These are phyloP conservation scores for Canna indica DNA, from an alignment of 176 grass and related monocot genomes.

Conservation along the genomic window DNA sequence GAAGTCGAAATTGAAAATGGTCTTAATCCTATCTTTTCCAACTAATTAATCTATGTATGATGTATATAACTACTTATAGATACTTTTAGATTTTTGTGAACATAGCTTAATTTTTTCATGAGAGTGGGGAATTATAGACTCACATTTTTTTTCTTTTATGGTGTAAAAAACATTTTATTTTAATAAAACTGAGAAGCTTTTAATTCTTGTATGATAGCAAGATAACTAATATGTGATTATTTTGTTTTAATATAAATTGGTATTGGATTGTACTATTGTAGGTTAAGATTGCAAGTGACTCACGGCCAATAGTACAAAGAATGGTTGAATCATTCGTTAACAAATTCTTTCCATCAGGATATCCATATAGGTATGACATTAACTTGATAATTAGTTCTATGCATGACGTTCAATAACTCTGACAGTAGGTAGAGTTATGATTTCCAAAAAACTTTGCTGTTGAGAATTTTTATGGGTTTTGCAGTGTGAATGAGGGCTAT, in stretches of 20 bases:
- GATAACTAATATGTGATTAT: neutral
- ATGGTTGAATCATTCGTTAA: slow-evolving; percentile 78
- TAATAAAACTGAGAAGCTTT: neutral
- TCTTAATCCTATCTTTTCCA: neutral
- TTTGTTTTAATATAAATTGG: slow-evolving; percentile 16
- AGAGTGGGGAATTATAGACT: neutral
- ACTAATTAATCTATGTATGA: neutral
- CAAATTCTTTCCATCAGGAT: slow-evolving; percentile 92
- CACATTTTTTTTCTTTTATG: neutral
- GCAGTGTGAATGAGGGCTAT: slow-evolving; percentile 92
- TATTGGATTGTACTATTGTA: slow-evolving; percentile 26
- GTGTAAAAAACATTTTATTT: neutral
- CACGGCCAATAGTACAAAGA: slow-evolving; percentile 56
- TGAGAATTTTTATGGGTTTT: slow-evolving; percentile 5
- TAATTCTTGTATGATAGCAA: neutral
- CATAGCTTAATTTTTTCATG: neutral
- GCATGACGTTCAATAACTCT: slow-evolving; percentile 1
- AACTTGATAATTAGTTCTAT: neutral
- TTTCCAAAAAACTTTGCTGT: neutral
- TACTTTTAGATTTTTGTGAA: neutral
- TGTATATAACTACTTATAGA: neutral
- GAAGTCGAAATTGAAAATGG: neutral
- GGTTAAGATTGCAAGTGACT: slow-evolving; percentile 72
- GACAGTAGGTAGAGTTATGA: neutral
- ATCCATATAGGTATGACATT: slow-evolving; percentile 66